Percentiles rank a stretch among this genome's conserved stretches.
Conservation (phyloP, 768 basidiomycete genomes). For the Cubamyces lactineus region DNA sequence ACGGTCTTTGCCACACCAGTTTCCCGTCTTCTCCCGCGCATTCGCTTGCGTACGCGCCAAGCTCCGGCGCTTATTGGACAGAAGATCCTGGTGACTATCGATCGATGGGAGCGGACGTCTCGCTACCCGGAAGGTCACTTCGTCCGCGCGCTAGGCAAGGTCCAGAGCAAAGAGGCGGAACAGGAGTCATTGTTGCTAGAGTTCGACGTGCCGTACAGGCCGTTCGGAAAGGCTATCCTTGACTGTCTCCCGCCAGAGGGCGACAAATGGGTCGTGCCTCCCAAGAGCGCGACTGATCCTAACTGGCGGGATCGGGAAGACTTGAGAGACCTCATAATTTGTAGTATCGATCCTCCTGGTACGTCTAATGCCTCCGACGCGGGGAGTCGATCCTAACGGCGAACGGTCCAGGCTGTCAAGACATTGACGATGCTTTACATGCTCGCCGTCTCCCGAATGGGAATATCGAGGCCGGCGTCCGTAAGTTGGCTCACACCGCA, state of each 20-base stretch:
- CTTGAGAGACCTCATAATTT: conserved; percentile 81
- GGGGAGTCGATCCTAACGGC: conserved; percentile 5
- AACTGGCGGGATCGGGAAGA: conserved; percentile 89
- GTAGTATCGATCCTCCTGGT: conserved; percentile 98
- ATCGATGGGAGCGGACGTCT: conserved; percentile 85
- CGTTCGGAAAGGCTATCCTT: conserved; percentile 94
- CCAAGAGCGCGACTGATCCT: conserved; percentile 53
- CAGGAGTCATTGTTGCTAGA: conserved; percentile 92
- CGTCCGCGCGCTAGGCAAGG: conserved; percentile 87
- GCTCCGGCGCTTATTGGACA: conserved; percentile 86
- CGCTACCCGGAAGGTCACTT: conserved; percentile 98
- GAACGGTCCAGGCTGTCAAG: conserved; percentile 75
- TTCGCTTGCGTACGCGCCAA: conserved; percentile 93
- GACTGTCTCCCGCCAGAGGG: conserved; percentile 90
- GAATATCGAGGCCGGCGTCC: conserved; percentile 96
- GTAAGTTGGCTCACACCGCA: conserved; percentile 55
- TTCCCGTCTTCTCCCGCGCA: conserved; percentile 88
- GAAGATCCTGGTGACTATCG: conserved; percentile 95
- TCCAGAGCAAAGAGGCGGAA: conserved; percentile 94
- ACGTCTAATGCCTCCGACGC: background rate
- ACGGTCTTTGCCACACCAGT: conserved; percentile 95
- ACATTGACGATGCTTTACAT: conserved; percentile 98
- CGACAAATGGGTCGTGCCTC: conserved; percentile 90
- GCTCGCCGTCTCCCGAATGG: conserved; percentile 87
- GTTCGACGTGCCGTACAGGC: conserved; percentile 93